Conservation (phyloP, 192 early-diverging fungal genomes). For the Lunasporangiospora selenospora region DNA sequence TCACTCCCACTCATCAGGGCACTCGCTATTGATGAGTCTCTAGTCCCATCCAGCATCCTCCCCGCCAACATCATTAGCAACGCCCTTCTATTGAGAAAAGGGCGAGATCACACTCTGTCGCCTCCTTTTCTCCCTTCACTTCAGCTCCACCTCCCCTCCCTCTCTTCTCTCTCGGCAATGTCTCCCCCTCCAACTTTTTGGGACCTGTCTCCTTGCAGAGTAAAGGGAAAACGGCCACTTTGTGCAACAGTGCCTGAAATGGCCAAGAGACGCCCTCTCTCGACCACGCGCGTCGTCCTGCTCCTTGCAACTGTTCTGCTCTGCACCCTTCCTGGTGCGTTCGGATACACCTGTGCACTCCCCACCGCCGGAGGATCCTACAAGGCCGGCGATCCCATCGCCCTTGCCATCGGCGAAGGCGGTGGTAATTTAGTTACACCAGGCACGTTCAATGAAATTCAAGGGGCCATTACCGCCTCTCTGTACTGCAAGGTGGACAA, state of each 20-base stretch:
- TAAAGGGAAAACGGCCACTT: not conserved
- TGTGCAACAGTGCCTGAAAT: not conserved
- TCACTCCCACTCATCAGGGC: too few relatives aligned
- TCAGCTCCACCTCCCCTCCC: not conserved
- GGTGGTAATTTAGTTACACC: not conserved
- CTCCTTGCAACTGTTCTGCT: not conserved
- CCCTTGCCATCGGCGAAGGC: constrained; percentile 5
- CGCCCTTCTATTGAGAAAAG: too few relatives aligned
- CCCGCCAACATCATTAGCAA: too few relatives aligned
- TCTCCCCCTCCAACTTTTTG: too few relatives aligned
- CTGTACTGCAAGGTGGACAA: constrained; percentile 15
- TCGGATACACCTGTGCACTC: not conserved
- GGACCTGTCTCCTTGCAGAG: too few relatives aligned
- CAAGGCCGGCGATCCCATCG: constrained; percentile 10
- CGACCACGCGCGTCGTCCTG: not conserved
- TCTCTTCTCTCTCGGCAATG: not conserved
- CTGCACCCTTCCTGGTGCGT: not conserved
- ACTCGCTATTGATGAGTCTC: too few relatives aligned
- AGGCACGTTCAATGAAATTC: constrained; percentile 1
- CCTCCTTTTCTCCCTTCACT: not conserved
- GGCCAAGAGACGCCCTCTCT: not conserved
- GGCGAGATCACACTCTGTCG: too few relatives aligned
- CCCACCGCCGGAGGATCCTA: constrained; percentile 6
- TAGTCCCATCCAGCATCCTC: too few relatives aligned
- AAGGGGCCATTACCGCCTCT: constrained; percentile 7